phyloP scores from a whole-genome alignment of 306 rosid genomes.

The Pterocarpus macrocarpus region DNA sequence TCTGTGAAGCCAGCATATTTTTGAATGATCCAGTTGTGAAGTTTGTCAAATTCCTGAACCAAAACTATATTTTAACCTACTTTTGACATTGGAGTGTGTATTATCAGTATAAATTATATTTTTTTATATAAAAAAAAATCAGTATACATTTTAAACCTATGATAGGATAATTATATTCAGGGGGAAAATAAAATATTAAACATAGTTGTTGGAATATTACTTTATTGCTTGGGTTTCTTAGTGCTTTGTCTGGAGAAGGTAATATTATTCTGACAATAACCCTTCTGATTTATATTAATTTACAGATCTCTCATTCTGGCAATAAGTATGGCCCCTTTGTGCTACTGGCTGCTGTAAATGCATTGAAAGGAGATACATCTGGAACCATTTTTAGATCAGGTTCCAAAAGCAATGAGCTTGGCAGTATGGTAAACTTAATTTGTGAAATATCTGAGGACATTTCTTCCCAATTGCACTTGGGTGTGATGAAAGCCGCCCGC shows the following conservation, averaged over 20 bases:
- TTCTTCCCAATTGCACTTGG: conserved; percentile 78
- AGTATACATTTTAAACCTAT: neutral
- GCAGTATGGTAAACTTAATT: conserved; percentile 51
- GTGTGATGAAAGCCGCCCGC: conserved; percentile 86
- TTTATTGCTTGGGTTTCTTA: conserved; percentile 30
- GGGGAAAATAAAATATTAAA: neutral
- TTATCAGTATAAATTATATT: neutral
- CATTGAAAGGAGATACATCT: conserved; percentile 60
- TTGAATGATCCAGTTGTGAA: neutral
- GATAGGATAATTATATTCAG: neutral
- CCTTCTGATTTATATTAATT: conserved; percentile 43
- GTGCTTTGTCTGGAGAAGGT: conserved; percentile 25
- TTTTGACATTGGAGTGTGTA: neutral
- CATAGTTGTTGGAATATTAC: conserved; percentile 15
- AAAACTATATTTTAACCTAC: neutral
- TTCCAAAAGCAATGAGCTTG: conserved; percentile 57
- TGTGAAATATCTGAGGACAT: conserved; percentile 79
- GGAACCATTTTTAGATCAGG: conserved; percentile 55
- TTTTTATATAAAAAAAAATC: too few relatives aligned
- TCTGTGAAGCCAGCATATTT: neutral
- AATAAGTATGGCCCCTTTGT: conserved; percentile 60
- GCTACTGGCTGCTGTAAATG: conserved; percentile 66
- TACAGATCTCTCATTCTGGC: conserved; percentile 79
- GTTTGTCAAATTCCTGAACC: neutral
- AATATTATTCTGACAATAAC: conserved; percentile 19